These are phyloP conservation scores for Citropsis articulata DNA, from an alignment of 345 rosid species.

Conservation along the genomic window DNA sequence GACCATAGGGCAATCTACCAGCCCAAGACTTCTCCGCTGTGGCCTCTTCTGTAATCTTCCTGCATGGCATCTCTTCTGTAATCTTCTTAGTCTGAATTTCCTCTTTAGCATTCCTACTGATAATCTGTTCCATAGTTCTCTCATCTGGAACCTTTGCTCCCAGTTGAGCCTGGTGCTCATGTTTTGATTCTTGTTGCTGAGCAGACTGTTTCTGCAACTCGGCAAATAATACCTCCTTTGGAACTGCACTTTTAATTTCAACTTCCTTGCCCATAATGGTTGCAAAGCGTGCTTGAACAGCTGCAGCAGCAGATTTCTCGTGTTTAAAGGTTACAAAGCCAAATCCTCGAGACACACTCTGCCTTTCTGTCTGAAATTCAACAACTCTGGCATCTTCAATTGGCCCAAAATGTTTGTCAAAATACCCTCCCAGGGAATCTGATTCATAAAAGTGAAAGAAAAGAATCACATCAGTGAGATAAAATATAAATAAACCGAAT, in stretches of 20 bases:
- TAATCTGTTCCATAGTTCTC: slow-evolving; percentile 5
- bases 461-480: background rate
- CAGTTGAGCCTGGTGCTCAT: slow-evolving; percentile 15
- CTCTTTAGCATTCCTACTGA: slow-evolving; percentile 1
- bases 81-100: slow-evolving; percentile 11
- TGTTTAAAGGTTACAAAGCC: slow-evolving; percentile 57
- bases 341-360: slow-evolving; percentile 45
- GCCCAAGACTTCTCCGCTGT: slow-evolving; percentile 43
- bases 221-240: slow-evolving; percentile 16
- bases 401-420: slow-evolving; percentile 47
- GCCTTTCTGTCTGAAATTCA: slow-evolving; percentile 27
- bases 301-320: slow-evolving; percentile 44
- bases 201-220: slow-evolving; percentile 28
- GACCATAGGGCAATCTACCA: slow-evolving; percentile 38
- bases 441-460: slow-evolving; percentile 18
- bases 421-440: slow-evolving; percentile 37
- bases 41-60: slow-evolving; percentile 21
- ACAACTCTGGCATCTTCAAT: slow-evolving; percentile 48
- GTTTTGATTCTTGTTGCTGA: slow-evolving; percentile 12
- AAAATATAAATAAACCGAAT: background rate
- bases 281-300: slow-evolving; percentile 43
- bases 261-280: slow-evolving; percentile 51
- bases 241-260: slow-evolving; percentile 50
- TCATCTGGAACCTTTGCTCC: slow-evolving; percentile 6
- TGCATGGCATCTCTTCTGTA: slow-evolving; percentile 11